These are phyloP conservation scores for Cornus florida DNA, from an alignment of 148 eudicot genomes.

Conservation along the genomic window DNA sequence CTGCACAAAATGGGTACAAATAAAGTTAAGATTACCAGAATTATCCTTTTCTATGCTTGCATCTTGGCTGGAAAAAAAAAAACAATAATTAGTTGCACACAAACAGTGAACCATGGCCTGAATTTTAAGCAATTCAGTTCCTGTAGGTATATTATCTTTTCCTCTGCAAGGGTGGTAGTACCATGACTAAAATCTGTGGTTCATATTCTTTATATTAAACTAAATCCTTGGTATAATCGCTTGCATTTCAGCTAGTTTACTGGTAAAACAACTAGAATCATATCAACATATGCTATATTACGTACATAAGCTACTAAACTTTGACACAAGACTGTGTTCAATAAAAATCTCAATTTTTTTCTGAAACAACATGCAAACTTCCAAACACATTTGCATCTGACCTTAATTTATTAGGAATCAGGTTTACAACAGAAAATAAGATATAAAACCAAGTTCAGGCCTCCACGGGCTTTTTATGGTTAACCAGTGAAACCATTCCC, in stretches of 20 bases:
- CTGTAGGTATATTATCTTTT: not conserved
- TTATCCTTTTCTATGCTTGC: not conserved
- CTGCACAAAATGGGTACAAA: slow-evolving; percentile 31
- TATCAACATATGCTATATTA: not conserved
- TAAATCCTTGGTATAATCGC: not conserved
- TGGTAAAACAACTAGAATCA: not conserved
- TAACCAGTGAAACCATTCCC: not conserved
- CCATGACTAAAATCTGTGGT: no score
- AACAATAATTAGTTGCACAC: not conserved
- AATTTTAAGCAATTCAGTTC: not conserved
- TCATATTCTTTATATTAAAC: not conserved
- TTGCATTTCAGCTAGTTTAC: not conserved
- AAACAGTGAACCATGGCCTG: not conserved
- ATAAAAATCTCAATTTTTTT: not conserved
- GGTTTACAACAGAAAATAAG: not conserved
- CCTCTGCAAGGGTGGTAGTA: no score
- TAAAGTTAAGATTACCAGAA: not conserved
- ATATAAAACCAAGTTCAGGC: not conserved
- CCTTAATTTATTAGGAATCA: not conserved
- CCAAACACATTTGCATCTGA: not conserved
- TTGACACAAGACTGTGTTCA: not conserved
- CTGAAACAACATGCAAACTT: not conserved
- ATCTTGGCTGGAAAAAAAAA: not conserved
- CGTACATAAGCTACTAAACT: not conserved
- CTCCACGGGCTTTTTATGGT: not conserved